phyloP scores from a whole-genome alignment of 495 filamentous ascomycete genomes.

The Penicillium maclennaniae region DNA sequence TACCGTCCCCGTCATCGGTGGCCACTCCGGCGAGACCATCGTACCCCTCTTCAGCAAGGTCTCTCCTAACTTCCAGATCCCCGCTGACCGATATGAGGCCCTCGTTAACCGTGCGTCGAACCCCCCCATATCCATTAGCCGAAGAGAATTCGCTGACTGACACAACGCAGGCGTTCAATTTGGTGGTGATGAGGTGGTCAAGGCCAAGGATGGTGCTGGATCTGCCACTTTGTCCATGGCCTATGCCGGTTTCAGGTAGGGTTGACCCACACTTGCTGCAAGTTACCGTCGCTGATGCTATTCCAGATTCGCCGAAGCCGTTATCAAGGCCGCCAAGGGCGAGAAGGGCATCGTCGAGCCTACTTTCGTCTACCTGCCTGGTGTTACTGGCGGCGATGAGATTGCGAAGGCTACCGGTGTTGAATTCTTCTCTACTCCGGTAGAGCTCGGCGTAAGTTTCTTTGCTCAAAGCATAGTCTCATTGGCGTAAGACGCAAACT shows the following conservation, averaged over 20 bases:
- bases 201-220: constrained; percentile 93
- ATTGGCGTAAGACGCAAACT: constrained; percentile 6
- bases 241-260: constrained; percentile 86
- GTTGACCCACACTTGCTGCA: background rate
- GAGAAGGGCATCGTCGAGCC: constrained; percentile 91
- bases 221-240: constrained; percentile 98
- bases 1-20: constrained; percentile 87
- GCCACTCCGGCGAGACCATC: constrained; percentile 96
- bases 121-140: background rate
- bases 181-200: constrained; percentile 96
- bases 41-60: constrained; percentile 95
- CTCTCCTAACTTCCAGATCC: constrained; percentile 72
- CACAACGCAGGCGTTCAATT: constrained; percentile 73
- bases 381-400: constrained; percentile 79
- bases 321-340: constrained; percentile 83
- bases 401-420: constrained; percentile 76
- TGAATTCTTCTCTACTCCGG: constrained; percentile 93
- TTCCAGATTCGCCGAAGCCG: constrained; percentile 79
- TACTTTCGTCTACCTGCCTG: constrained; percentile 89
- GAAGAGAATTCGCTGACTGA: constrained; percentile 5
- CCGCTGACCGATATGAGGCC: constrained; percentile 77
- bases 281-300: constrained; percentile 22
- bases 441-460: constrained; percentile 83
- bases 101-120: constrained; percentile 74
- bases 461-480: background rate